Percentiles rank a stretch among this genome's conserved stretches.
phyloP scores from a whole-genome alignment of 176 grass and related monocot genomes.

The Raddia guianensis region DNA sequence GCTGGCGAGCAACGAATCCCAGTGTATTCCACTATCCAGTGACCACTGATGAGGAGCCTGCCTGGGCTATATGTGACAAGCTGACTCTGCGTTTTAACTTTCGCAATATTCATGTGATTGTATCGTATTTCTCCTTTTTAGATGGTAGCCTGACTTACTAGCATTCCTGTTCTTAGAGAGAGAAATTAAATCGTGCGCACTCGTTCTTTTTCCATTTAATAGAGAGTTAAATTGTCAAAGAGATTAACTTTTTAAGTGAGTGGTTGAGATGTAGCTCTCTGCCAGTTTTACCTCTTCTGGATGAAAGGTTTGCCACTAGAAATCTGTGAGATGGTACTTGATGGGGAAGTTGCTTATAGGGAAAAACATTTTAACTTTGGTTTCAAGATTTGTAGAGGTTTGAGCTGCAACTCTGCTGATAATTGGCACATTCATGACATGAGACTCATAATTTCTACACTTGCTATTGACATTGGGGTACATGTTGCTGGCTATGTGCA shows the following conservation, averaged over 20 bases:
- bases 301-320: background rate
- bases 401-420: background rate
- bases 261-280: conserved; percentile 27
- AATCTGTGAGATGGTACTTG: background rate
- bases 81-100: background rate
- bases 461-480: background rate
- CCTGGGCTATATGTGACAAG: background rate
- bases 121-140: background rate
- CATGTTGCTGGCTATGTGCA: background rate
- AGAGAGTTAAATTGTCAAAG: background rate
- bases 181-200: too few relatives aligned
- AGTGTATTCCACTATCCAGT: background rate
- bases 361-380: background rate
- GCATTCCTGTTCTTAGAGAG: background rate
- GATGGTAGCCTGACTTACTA: background rate
- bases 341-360: conserved; percentile 23
- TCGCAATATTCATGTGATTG: background rate
- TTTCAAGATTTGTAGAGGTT: conserved; percentile 13
- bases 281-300: background rate
- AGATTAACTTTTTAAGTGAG: background rate
- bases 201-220: too few relatives aligned
- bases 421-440: background rate
- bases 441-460: background rate
- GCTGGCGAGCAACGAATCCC: background rate
- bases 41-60: background rate